These are phyloP conservation scores for Castanospermum australe DNA, from an alignment of 306 rosid genomes.

Conservation along the genomic window DNA sequence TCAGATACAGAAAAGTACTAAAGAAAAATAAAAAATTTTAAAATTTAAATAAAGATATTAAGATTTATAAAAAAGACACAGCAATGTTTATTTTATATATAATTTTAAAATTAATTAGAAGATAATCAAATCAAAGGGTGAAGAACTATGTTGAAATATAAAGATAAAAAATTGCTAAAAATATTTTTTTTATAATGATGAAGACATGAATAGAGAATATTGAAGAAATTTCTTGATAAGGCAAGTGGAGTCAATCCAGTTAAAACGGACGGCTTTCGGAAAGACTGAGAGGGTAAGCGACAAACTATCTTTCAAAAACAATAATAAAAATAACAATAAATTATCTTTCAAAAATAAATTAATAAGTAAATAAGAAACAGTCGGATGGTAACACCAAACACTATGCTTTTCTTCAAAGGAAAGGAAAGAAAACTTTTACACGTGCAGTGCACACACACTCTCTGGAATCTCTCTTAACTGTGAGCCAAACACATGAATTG, in stretches of 20 bases:
- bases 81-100: no score
- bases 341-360: background rate
- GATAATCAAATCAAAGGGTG: no score
- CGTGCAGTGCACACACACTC: slow-evolving; percentile 40
- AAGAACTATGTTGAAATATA: no score
- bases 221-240: background rate
- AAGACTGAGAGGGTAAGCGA: background rate
- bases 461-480: slow-evolving; percentile 16
- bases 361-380: background rate
- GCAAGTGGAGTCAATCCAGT: background rate
- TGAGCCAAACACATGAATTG: background rate
- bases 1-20: background rate
- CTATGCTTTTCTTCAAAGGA: slow-evolving; percentile 31
- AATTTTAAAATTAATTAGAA: no score
- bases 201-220: no score
- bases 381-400: slow-evolving; percentile 9
- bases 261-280: background rate
- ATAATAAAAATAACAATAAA: background rate
- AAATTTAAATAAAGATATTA: background rate
- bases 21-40: background rate
- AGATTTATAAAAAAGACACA: background rate
- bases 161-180: background rate
- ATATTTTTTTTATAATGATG: background rate
- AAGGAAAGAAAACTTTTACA: slow-evolving; percentile 30
- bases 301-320: background rate